Conservation (phyloP, 805 yeast species). For the Saturnispora mendoncae region DNA sequence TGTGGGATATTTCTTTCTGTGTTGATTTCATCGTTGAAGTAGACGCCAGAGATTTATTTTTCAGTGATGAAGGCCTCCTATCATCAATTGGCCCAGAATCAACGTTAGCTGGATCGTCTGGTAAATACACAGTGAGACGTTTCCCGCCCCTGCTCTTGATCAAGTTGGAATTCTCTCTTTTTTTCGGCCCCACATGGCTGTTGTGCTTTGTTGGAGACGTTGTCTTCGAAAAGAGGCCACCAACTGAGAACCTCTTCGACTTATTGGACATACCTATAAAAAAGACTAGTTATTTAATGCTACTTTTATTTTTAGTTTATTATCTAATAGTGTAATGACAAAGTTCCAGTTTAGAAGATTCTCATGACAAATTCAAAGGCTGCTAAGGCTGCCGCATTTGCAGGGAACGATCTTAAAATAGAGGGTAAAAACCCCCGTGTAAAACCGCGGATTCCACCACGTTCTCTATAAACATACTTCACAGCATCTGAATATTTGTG, state of each 20-base stretch:
- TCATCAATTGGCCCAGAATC: background rate
- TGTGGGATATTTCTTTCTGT: background rate
- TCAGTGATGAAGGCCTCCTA: background rate
- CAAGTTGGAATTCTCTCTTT: background rate
- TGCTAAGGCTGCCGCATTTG: conserved; percentile 87
- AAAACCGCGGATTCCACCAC: conserved; percentile 60
- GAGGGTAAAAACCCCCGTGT: conserved; percentile 76
- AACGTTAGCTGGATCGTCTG: background rate
- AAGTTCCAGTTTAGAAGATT: conserved; percentile 16
- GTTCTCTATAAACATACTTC: conserved; percentile 49
- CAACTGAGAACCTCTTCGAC: conserved; percentile 11
- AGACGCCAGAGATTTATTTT: background rate
- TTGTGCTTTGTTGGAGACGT: background rate
- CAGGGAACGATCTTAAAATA: conserved; percentile 78
- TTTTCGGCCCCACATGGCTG: background rate
- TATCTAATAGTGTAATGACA: background rate
- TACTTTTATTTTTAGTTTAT: background rate
- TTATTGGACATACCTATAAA: background rate
- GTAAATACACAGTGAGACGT: conserved; percentile 8
- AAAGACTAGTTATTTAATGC: background rate
- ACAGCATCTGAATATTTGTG: conserved; percentile 68
- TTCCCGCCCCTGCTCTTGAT: conserved; percentile 4
- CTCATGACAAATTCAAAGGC: conserved; percentile 84
- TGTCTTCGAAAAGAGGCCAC: conserved; percentile 11
- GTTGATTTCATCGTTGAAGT: background rate